Evolutionary conservation across 2,329 filamentous ascomycete genomes (phyloP), one percentile per base, ranked within the genome.

Genomic region (Eurotiales sp.): DNA sequence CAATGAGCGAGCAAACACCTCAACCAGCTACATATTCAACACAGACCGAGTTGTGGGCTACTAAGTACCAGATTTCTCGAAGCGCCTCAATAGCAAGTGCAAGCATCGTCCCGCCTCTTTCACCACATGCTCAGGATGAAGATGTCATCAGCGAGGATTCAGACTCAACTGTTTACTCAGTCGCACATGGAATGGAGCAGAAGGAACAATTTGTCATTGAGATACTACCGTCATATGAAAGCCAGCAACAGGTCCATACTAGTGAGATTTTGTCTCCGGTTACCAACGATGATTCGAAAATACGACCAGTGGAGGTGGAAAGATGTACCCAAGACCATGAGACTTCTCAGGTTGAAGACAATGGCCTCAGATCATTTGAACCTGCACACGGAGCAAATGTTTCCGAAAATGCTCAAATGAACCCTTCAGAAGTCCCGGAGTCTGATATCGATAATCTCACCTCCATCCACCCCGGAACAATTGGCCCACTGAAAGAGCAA

Each of bases 1-100:
- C 14, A n/a, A 3, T 21, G 1, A 41, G 29, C 1, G 30, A 48
- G 3, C 12, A 44, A 11, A 37, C 29, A 8, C 14, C 21, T 14
- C 27, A 40, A 11, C 12, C 39, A 17, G n/a, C 15, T 3, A 22
- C 44, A 17, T 52, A 48, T 19, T 40, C 39, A 4, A 19, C 37
- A 10, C 36, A 41, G 12, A 49, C 44, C 25, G 46, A 50, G 7
- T 50, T 53, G 51, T 53, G 51, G 51, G 22, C 25, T 11, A 29
- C 19, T 17, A 40, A 46, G 19, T 17, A 39, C 14, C 32, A 44
- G 8, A 44, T 36, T 21, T 44, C 40, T 8, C 25, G 17, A 25
- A 15, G 29, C 3, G 23, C 39, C 4, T 39, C 51, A 6, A 36
- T 43, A 8, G 29, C 34, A 22, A 44, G 32, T 12, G 29, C 34